phyloP scores from a whole-genome alignment of 495 filamentous ascomycete genomes.

The Thozetella sp. region DNA sequence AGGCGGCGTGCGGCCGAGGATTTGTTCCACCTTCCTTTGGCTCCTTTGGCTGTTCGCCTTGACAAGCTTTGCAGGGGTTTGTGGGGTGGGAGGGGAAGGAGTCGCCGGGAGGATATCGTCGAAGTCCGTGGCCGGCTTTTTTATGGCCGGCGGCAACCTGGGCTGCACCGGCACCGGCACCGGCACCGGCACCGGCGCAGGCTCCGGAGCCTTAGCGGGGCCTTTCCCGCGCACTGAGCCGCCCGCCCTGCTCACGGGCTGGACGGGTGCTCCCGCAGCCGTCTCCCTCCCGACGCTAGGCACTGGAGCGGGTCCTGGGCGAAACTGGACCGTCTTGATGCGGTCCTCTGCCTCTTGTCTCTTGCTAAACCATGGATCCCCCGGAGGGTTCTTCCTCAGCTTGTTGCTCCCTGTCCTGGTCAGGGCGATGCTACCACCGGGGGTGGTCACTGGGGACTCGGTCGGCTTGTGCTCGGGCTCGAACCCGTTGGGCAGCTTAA shows the following conservation, averaged over 20 bases:
- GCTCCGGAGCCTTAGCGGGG: slow-evolving; percentile 2
- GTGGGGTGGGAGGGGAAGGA: slow-evolving; percentile 2
- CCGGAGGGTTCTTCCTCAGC: slow-evolving; percentile 44
- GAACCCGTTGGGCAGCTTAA: slow-evolving; percentile 24
- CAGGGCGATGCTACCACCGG: slow-evolving; percentile 24
- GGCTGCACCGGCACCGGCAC: neutral
- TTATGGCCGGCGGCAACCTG: neutral
- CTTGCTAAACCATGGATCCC: slow-evolving; percentile 33
- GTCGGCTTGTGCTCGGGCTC: slow-evolving; percentile 16
- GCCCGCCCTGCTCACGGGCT: neutral
- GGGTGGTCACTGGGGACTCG: slow-evolving; percentile 19
- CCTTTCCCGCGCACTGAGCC: slow-evolving; percentile 2
- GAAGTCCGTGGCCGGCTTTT: slow-evolving; percentile 5
- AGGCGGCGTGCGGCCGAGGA: slow-evolving; percentile 19
- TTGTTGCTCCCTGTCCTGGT: slow-evolving; percentile 47
- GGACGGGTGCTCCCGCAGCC: neutral
- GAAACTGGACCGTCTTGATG: slow-evolving; percentile 1
- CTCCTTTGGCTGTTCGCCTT: slow-evolving; percentile 11
- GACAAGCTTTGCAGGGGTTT: slow-evolving; percentile 14
- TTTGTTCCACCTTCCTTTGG: slow-evolving; percentile 27
- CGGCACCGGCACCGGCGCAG: neutral
- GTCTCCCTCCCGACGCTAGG: neutral
- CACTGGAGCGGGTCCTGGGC: neutral
- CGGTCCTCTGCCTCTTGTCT: slow-evolving; percentile 31
- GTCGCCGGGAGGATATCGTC: neutral